Conservation (phyloP, 83 land plant genomes). For the Diphasiastrum complanatum region DNA sequence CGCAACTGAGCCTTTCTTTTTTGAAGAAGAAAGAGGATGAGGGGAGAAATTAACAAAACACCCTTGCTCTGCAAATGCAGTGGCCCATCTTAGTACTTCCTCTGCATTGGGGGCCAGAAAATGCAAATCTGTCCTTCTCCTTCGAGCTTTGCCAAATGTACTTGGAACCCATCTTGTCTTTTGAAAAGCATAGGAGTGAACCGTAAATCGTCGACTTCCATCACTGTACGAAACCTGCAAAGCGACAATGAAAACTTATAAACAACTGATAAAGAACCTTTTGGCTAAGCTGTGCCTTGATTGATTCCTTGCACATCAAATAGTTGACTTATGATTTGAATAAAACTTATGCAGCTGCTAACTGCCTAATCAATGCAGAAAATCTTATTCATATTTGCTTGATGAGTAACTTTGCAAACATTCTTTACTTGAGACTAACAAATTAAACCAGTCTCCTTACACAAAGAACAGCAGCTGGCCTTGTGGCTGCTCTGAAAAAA, state of each 20-base stretch:
- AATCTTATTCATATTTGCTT: no score
- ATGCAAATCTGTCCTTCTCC: slow-evolving; percentile 61
- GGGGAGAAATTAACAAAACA: slow-evolving; percentile 62
- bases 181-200: slow-evolving; percentile 62
- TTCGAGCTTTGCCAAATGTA: slow-evolving; percentile 43
- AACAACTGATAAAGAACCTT: no score
- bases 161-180: slow-evolving; percentile 39
- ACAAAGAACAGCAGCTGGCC: no score
- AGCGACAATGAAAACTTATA: slow-evolving; percentile 1
- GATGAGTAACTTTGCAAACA: no score
- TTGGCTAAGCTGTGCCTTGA: no score
- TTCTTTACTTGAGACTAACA: no score
- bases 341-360: no score
- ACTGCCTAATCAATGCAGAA: no score
- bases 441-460: no score
- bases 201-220: slow-evolving; percentile 69
- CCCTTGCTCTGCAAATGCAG: slow-evolving; percentile 72
- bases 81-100: slow-evolving; percentile 72
- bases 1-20: slow-evolving; percentile 48
- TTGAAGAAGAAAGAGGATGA: slow-evolving; percentile 54
- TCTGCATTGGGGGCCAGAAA: slow-evolving; percentile 72
- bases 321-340: no score
- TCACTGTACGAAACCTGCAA: slow-evolving; percentile 62
- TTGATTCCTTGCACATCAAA: no score
- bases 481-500: no score